Percentiles rank a stretch among this genome's conserved stretches.
Evolutionary conservation across 2,329 filamentous ascomycete genomes (phyloP).

Genomic region (Chaetomiaceae sp.): DNA sequence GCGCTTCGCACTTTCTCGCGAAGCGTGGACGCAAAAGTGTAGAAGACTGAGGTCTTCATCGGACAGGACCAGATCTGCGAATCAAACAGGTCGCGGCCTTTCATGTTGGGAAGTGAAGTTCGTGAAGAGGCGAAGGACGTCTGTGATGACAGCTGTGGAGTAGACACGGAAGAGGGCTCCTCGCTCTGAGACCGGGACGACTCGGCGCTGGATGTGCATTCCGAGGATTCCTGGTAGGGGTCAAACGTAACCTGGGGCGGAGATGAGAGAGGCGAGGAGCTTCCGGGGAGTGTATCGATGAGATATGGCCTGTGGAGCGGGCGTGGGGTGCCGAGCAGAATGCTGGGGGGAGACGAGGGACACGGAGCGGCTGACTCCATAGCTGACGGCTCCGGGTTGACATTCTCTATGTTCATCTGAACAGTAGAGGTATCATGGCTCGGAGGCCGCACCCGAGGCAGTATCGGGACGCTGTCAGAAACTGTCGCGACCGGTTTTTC

Average conservation of each 20-base stretch:
- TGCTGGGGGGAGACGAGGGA: slow-evolving; percentile 23
- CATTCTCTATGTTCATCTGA: background rate
- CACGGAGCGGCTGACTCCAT: slow-evolving; percentile 3
- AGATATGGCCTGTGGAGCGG: slow-evolving; percentile 20
- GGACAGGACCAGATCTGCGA: slow-evolving; percentile 66
- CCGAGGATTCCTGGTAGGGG: slow-evolving; percentile 38
- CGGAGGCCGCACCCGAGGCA: background rate
- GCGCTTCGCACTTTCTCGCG: slow-evolving; percentile 61
- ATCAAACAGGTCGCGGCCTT: slow-evolving; percentile 68
- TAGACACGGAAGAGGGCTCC: slow-evolving; percentile 40
- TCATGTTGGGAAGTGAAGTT: slow-evolving; percentile 54
- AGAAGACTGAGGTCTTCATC: slow-evolving; percentile 64
- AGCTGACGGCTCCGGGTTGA: background rate
- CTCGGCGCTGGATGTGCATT: slow-evolving; percentile 29
- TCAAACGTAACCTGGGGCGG: slow-evolving; percentile 52
- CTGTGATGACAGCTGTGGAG: slow-evolving; percentile 32
- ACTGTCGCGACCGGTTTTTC: no score
- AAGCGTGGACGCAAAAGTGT: slow-evolving; percentile 65
- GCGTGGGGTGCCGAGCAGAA: slow-evolving; percentile 26
- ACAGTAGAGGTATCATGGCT: background rate
- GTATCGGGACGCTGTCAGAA: background rate
- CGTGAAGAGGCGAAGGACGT: slow-evolving; percentile 29
- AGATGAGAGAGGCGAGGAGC: slow-evolving; percentile 55
- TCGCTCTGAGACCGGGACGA: slow-evolving; percentile 44
- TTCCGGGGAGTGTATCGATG: slow-evolving; percentile 25